Conservation (phyloP, 257 asterid species). For the Petunia axillaris region DNA sequence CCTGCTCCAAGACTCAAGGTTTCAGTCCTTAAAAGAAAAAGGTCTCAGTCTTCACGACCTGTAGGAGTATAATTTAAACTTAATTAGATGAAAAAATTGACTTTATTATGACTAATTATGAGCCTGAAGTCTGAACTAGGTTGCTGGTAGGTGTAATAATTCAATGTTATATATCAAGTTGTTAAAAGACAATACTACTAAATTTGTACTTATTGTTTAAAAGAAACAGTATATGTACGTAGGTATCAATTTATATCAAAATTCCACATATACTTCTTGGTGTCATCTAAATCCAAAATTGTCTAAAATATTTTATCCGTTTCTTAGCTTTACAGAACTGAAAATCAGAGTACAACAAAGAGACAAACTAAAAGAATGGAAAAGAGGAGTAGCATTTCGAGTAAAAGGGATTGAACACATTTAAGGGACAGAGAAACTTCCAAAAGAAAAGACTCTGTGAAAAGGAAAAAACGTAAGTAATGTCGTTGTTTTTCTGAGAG, state of each 20-base stretch:
- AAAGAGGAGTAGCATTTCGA: background rate
- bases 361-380: conserved; percentile 11
- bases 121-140: background rate
- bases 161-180: too few species aligned
- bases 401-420: background rate
- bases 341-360: conserved; percentile 7
- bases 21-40: background rate
- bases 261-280: too few species aligned
- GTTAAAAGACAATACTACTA: too few species aligned
- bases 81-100: background rate
- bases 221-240: too few species aligned
- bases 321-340: background rate
- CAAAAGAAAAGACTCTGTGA: conserved; percentile 40
- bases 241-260: too few species aligned
- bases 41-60: background rate
- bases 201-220: too few species aligned
- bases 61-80: background rate
- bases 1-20: background rate
- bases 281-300: too few species aligned
- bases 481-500: conserved; percentile 27
- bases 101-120: background rate
- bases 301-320: too few species aligned
- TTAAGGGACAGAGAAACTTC: conserved; percentile 32
- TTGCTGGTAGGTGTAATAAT: background rate
- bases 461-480: conserved; percentile 22